phyloP scores from a whole-genome alignment of 331 rosid genomes.

The Arachis monticola region DNA sequence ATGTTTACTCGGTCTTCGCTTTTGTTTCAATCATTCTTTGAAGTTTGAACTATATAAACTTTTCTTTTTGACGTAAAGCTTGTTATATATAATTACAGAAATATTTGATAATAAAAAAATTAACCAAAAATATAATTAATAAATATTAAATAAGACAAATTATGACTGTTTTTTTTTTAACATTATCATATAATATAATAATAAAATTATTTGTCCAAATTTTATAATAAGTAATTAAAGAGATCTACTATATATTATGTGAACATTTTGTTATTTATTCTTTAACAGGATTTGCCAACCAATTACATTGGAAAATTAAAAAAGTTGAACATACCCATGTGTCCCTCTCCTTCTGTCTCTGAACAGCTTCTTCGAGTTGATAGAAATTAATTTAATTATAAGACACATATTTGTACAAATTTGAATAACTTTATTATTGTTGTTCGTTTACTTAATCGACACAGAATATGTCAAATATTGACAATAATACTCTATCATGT shows the following conservation, averaged over 20 bases:
- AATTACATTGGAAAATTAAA: neutral
- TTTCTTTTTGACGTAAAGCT: too few species aligned
- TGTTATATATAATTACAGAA: too few species aligned
- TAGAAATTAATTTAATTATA: neutral
- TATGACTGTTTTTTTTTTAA: too few species aligned
- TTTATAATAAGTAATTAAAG: neutral
- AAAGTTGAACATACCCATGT: neutral
- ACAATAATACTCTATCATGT: neutral
- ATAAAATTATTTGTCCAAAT: too few species aligned
- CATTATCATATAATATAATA: too few species aligned
- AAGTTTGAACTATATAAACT: too few species aligned
- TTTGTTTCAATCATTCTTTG: too few species aligned
- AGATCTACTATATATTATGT: neutral
- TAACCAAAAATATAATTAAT: too few species aligned
- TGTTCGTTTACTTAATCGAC: too few species aligned
- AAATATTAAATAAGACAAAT: too few species aligned
- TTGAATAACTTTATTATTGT: neutral
- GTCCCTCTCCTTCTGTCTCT: neutral
- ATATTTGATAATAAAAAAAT: too few species aligned
- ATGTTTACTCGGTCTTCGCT: too few species aligned
- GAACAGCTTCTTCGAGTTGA: neutral
- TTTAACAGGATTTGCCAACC: neutral
- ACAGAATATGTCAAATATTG: constrained; percentile 6
- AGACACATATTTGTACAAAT: neutral
- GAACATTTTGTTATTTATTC: neutral